A percentile compares a stretch with the other conserved stretches of the same genome.
Conservation (phyloP, 75 land plant genomes). For the Picea glauca region DNA sequence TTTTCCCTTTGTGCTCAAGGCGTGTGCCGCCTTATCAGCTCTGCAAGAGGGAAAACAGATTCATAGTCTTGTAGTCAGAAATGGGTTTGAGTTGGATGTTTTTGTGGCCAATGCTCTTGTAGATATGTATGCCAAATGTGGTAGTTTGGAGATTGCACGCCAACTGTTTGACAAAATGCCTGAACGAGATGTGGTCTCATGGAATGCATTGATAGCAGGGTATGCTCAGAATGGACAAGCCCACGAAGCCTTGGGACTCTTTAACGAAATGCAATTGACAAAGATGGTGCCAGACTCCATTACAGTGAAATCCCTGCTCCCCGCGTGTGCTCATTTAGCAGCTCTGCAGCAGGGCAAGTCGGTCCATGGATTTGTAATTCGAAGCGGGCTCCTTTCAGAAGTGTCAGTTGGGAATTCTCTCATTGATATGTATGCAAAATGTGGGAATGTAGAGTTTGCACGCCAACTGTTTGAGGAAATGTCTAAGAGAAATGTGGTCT, state of each 20-base stretch:
- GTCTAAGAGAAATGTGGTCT: slow-evolving; percentile 29
- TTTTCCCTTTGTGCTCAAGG: slow-evolving; percentile 40
- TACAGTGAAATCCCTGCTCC: slow-evolving; percentile 45
- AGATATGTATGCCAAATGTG: slow-evolving; percentile 66
- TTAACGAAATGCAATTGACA: slow-evolving; percentile 28
- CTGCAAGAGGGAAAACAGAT: slow-evolving; percentile 36
- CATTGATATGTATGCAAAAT: slow-evolving; percentile 65
- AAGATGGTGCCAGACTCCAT: slow-evolving; percentile 23
- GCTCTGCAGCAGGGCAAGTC: slow-evolving; percentile 33
- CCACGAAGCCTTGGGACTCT: slow-evolving; percentile 45
- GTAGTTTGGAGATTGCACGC: slow-evolving; percentile 26
- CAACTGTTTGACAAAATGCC: slow-evolving; percentile 39
- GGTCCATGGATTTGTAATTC: slow-evolving; percentile 46
- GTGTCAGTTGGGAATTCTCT: slow-evolving; percentile 59
- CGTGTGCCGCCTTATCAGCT: slow-evolving; percentile 36
- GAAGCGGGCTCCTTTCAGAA: slow-evolving; percentile 27
- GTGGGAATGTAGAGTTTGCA: slow-evolving; percentile 42
- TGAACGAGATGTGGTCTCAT: slow-evolving; percentile 39
- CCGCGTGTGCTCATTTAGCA: slow-evolving; percentile 42
- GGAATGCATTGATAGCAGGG: slow-evolving; percentile 73
- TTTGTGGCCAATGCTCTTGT: slow-evolving; percentile 46
- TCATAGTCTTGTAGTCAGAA: slow-evolving; percentile 28
- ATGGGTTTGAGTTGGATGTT: slow-evolving; percentile 26
- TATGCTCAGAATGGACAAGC: slow-evolving; percentile 40
- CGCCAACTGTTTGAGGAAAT: slow-evolving; percentile 46